Evolutionary conservation across 495 filamentous ascomycete species (phyloP), one percentile per base, ranked within the genome.

Genomic region (Aspergillus hancockii): DNA sequence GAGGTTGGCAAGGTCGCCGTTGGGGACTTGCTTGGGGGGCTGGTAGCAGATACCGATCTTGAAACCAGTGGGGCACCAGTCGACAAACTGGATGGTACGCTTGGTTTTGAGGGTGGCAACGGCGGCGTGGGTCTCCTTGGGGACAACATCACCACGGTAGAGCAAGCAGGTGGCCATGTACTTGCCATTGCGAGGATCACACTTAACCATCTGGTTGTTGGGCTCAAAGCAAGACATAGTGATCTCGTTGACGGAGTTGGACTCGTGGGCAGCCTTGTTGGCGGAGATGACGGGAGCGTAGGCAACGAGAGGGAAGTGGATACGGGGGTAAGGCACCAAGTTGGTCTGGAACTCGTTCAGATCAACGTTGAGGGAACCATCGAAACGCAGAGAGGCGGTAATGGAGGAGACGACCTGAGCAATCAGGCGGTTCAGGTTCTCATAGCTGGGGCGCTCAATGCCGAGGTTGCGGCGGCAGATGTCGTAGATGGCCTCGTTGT

Each of bases 1-100:
- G 73, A 97, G 91, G 81, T 95, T 92, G 72, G 95, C 94, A 58
- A 98, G 83, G 74, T 97, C 94, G 65, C 95, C 92, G 80, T 95
- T 96, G 72, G 94, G 94, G 52, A 97, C 92, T 78, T 87, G 88
- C 81, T 93, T 85, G 62, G 94, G 94, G 58, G 93, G 90, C 82
- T 98, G 93, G 85, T 91, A 97, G 89, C 92, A 97, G 84, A 98
- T 98, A 82, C 94, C 94, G 67, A 98, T 89, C 89, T 98, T 98
- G 88, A 98, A 98, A 66, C 94, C 94, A 70, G 94, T 98, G 64
- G 94, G 94, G 86, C 94, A 98, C 94, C 94, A 98, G 81, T 98
- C 94, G 67, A 98, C 94, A 70, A 98, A 96, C 83, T 98, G 93
- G 71, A 98, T 97, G 71, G 92, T 96, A 61, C 92, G 87, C 86